Conservation (phyloP, 306 rosid genomes). For the Gillenia trifoliata region DNA sequence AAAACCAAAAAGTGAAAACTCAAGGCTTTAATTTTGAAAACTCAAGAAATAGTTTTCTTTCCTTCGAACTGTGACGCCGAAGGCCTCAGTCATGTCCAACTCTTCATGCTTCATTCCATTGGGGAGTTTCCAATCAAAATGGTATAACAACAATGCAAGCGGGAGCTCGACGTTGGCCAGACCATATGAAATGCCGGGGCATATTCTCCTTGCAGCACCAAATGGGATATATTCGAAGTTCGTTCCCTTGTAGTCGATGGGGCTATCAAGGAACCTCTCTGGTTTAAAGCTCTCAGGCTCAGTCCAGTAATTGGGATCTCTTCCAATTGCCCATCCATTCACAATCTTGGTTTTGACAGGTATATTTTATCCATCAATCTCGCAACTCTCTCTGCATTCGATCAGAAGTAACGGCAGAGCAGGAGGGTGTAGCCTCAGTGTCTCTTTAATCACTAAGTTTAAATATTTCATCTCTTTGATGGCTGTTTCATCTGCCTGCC, state of each 20-base stretch:
- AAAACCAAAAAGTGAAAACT: too few relatives aligned
- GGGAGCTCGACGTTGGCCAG: neutral
- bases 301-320: slow-evolving; percentile 10
- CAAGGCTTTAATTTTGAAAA: too few relatives aligned
- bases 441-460: slow-evolving; percentile 8
- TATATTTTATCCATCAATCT: slow-evolving; percentile 12
- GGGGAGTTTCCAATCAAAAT: neutral
- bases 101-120: neutral
- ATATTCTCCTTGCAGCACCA: slow-evolving; percentile 13
- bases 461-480: slow-evolving; percentile 16
- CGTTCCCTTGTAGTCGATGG: neutral
- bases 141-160: neutral
- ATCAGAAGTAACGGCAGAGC: neutral
- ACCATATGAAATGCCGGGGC: neutral
- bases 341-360: slow-evolving; percentile 11
- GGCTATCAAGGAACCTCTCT: slow-evolving; percentile 11
- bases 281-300: slow-evolving; percentile 11
- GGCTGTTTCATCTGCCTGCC: neutral
- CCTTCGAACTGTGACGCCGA: neutral
- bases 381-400: neutral
- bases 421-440: slow-evolving; percentile 7
- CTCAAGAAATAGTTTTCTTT: too few relatives aligned
- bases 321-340: slow-evolving; percentile 14
- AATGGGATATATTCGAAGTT: slow-evolving; percentile 5
- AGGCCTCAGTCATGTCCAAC: neutral